Conservation (phyloP, 2,329 filamentous ascomycete species). For the Aspergillus glaucus region DNA sequence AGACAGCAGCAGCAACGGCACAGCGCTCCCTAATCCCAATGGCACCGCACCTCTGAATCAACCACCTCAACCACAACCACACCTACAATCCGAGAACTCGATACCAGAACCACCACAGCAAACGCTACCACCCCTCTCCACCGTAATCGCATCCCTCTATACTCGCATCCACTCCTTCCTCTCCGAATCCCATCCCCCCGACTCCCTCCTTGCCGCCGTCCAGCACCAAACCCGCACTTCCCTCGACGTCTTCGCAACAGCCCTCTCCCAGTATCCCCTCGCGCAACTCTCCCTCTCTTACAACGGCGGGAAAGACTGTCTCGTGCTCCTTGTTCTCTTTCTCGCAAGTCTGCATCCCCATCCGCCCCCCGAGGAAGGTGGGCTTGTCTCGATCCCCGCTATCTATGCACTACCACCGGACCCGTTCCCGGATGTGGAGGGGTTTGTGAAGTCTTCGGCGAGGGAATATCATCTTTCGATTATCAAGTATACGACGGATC, state of each 20-base stretch:
- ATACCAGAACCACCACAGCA: conserved; percentile 4
- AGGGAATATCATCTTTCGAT: conserved; percentile 68
- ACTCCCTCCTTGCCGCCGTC: conserved; percentile 53
- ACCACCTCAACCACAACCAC: conserved; percentile 2
- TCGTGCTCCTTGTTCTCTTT: conserved; percentile 83
- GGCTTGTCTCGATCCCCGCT: conserved; percentile 54
- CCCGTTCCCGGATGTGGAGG: conserved; percentile 79
- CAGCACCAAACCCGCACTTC: conserved; percentile 70
- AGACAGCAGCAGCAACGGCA: neutral
- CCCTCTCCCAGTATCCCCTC: conserved; percentile 68
- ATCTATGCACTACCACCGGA: conserved; percentile 84
- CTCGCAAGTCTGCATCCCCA: conserved; percentile 56
- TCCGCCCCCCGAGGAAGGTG: conserved; percentile 31
- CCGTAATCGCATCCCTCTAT: conserved; percentile 62
- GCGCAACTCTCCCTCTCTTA: conserved; percentile 83
- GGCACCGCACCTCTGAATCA: neutral
- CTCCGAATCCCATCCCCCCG: conserved; percentile 49
- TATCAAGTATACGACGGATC: conserved; percentile 63
- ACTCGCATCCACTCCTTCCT: conserved; percentile 59
- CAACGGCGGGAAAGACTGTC: conserved; percentile 96
- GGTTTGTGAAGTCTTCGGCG: conserved; percentile 67
- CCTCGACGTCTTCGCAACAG: conserved; percentile 66
- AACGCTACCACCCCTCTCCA: conserved; percentile 33
- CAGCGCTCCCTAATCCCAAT: conserved; percentile 2
- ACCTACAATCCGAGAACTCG: neutral